These are phyloP conservation scores for Fraxinus albicans DNA, from an alignment of 305 asterid species.

Conservation along the genomic window DNA sequence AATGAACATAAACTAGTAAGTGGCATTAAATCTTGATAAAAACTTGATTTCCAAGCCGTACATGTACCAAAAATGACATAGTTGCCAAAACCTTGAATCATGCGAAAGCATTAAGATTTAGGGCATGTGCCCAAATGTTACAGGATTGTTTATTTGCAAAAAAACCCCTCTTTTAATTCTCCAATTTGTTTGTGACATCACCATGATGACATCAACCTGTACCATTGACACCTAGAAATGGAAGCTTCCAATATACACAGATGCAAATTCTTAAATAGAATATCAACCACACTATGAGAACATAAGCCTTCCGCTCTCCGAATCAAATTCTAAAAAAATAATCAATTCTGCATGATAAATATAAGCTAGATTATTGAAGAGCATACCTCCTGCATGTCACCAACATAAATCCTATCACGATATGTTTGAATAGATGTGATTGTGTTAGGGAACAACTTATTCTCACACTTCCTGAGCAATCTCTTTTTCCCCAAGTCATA, in stretches of 20 bases:
- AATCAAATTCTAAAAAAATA: not conserved
- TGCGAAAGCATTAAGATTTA: not conserved
- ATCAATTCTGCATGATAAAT: not conserved
- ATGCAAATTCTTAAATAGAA: conserved; percentile 16
- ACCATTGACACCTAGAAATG: not conserved
- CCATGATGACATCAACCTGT: not conserved
- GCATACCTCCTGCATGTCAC: conserved; percentile 98
- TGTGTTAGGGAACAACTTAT: conserved; percentile 82
- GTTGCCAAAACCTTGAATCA: not conserved
- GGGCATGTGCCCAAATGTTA: not conserved
- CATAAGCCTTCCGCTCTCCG: conserved; percentile 26
- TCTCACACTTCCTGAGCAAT: conserved; percentile 93
- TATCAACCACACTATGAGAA: conserved; percentile 10
- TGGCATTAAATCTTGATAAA: not conserved
- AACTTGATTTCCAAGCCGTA: not conserved
- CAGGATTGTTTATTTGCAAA: not conserved
- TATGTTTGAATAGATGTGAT: conserved; percentile 86
- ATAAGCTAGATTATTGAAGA: conserved; percentile 25
- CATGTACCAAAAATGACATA: not conserved
- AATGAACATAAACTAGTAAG: not conserved
- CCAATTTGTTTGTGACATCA: not conserved
- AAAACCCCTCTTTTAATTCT: not conserved
- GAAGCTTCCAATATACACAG: not conserved
- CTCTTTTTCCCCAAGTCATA: conserved; percentile 89
- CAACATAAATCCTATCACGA: conserved; percentile 95